Base-by-base conservation (phyloP, 768 basidiomycete genomes). In the Collybiopsis confluens region DNA sequence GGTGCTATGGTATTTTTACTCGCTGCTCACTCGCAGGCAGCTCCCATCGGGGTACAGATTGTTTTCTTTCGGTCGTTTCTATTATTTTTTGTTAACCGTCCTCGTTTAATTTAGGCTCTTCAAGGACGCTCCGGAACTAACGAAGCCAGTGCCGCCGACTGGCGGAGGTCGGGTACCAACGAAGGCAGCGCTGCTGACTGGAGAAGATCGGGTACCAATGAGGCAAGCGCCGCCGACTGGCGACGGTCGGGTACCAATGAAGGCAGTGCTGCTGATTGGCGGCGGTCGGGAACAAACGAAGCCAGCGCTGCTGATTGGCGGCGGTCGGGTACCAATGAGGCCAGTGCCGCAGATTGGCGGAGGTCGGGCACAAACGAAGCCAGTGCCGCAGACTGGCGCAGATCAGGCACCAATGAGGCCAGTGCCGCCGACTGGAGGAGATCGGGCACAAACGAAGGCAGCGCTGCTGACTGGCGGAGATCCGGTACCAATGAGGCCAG, bases 221-320 rank as follows among this genome's bases (percentile, higher is more conserved):
- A 48, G 26, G 35, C 30, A 11, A 36, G 47, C 24, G 47, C 47
- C 21, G 47, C 47, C 24, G 47, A 48, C 20, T 48, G 47, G 47
- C 30, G 23, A 24, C 47, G 47, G 6, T 35, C 47, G 2, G 47
- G 47, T 15, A 48, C 47, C 11, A 37, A n/a, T 23, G 47, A 48
- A n/a, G 35, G 33, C 10, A 36, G 47, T 16, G 47, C 47, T 4
- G 47, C 47, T 20, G 47, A 48, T 21, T 48, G 47, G 47, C 8
- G 23, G 16, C 47, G 47, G 1, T 35, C 47, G 3, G 47, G 47
- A 15, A 48, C 47, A 4, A 37, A n/a, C 20, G 47, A 48, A 48
- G 35, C 28, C 20, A 36, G 47, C 37, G 33, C 47, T 0, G 47
- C 47, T 16, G 47, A 48, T 35, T 48, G 47, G 47, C n/a, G 26